These are phyloP conservation scores for Boletus semigastroideus DNA, from an alignment of 1,284 basidiomycete genomes.

Conservation along the genomic window DNA sequence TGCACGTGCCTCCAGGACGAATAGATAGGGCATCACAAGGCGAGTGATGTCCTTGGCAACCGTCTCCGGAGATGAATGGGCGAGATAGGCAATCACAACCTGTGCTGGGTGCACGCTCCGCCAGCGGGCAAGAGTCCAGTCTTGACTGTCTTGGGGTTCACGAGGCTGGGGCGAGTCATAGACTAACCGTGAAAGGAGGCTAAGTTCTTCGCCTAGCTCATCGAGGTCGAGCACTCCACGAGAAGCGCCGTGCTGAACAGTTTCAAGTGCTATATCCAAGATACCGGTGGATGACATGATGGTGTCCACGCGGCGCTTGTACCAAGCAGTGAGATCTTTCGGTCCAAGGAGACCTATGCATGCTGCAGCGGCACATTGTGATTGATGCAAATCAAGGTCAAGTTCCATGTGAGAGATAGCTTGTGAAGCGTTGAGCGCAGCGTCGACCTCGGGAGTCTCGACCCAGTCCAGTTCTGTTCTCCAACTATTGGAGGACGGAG, in stretches of 20 bases:
- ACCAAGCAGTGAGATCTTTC: slow-evolving; percentile 69
- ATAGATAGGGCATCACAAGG: slow-evolving; percentile 88
- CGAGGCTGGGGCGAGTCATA: slow-evolving; percentile 68
- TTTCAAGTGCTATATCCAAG: slow-evolving; percentile 74
- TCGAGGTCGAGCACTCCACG: slow-evolving; percentile 79
- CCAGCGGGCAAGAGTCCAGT: slow-evolving; percentile 81
- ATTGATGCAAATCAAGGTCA: slow-evolving; percentile 9
- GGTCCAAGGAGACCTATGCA: slow-evolving; percentile 17
- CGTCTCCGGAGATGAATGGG: slow-evolving; percentile 62
- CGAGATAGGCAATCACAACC: slow-evolving; percentile 74
- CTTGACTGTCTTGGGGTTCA: slow-evolving; percentile 40
- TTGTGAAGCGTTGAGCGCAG: slow-evolving; percentile 37
- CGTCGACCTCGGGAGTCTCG: slow-evolving; percentile 45
- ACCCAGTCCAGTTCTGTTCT: slow-evolving; percentile 55
- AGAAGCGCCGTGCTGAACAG: slow-evolving; percentile 84
- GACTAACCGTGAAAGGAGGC: slow-evolving; percentile 78
- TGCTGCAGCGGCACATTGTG: slow-evolving; percentile 1
- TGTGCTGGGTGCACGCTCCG: slow-evolving; percentile 59
- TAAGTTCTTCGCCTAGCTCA: slow-evolving; percentile 86
- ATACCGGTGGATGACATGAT: slow-evolving; percentile 72
- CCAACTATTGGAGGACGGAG: slow-evolving; percentile 39
- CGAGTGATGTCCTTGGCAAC: slow-evolving; percentile 71
- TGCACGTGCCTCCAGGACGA: slow-evolving; percentile 81
- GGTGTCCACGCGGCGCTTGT: slow-evolving; percentile 58
- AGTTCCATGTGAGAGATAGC: slow-evolving; percentile 9